Conservation (phyloP, 495 filamentous ascomycete genomes). For the Pseudevernia furfuracea region DNA sequence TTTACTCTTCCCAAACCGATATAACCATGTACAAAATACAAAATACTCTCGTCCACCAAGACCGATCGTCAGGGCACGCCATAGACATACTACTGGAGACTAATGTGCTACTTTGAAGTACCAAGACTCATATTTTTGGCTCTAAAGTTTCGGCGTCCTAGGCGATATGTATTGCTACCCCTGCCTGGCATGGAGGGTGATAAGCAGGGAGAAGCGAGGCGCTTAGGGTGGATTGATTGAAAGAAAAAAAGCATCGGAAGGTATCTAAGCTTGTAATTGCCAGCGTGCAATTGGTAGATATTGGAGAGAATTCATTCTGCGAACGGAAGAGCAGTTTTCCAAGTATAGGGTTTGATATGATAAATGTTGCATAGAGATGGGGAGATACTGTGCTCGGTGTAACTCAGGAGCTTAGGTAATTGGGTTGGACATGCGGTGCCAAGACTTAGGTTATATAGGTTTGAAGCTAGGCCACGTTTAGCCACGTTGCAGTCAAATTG, state of each 20-base stretch:
- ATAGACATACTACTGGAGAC: not conserved
- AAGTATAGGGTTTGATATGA: too few relatives aligned
- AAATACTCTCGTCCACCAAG: not conserved
- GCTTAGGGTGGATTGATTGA: constrained; percentile 1
- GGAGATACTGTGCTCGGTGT: too few relatives aligned
- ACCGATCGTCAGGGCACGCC: not conserved
- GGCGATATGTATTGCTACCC: not conserved
- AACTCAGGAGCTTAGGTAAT: too few relatives aligned
- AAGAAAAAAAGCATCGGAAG: not conserved
- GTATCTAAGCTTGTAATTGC: not conserved
- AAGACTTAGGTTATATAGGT: not conserved
- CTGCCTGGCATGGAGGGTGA: not conserved
- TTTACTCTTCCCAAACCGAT: not conserved
- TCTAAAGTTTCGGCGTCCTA: not conserved
- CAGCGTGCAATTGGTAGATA: not conserved
- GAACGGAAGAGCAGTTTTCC: not conserved
- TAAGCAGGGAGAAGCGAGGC: constrained; percentile 6
- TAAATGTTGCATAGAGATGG: too few relatives aligned
- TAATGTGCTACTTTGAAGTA: not conserved
- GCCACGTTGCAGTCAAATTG: not conserved
- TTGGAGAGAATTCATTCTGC: not conserved
- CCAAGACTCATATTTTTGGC: not conserved
- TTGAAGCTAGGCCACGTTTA: not conserved
- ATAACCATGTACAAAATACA: not conserved
- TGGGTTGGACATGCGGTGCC: too few relatives aligned